Percentiles rank a stretch among this genome's conserved stretches.
phyloP scores from a whole-genome alignment of 148 eudicot species.

The Rhododendron henanense region DNA sequence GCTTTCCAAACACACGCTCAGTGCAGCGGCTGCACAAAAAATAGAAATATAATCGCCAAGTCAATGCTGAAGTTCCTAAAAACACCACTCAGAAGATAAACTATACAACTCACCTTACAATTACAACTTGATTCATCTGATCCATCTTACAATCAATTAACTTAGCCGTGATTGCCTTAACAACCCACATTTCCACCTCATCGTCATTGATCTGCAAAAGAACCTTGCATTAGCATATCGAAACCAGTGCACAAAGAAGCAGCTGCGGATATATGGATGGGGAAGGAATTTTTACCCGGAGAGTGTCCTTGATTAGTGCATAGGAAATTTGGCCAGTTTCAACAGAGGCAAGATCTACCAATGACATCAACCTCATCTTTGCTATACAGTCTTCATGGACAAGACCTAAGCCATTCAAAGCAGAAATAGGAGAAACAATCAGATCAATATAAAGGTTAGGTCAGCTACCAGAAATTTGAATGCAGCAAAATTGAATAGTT shows the following conservation, averaged over 20 bases:
- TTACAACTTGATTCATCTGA: constrained; percentile 78
- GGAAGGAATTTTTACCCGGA: constrained; percentile 43
- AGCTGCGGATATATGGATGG: neutral
- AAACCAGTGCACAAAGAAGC: neutral
- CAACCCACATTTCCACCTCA: constrained; percentile 88
- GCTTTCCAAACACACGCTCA: constrained; percentile 78
- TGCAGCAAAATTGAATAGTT: constrained; percentile 11
- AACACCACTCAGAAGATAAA: neutral
- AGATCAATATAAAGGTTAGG: neutral
- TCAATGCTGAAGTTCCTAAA: neutral
- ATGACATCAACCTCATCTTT: constrained; percentile 86
- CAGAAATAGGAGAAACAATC: neutral
- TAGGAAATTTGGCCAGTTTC: constrained; percentile 76
- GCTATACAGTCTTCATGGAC: constrained; percentile 83
- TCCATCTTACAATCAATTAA: constrained; percentile 86
- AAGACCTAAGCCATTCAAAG: constrained; percentile 51
- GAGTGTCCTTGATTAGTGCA: constrained; percentile 68
- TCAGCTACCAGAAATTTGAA: neutral
- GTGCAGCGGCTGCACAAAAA: constrained; percentile 56
- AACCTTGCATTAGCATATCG: neutral
- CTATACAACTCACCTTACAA: constrained; percentile 51
- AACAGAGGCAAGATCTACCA: constrained; percentile 70
- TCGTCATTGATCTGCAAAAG: constrained; percentile 60
- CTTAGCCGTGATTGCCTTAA: constrained; percentile 84
- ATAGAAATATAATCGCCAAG: neutral